A percentile compares a stretch with the other conserved stretches of the same genome.
Conservation (phyloP, 2,329 filamentous ascomycete species). For the Fusarium sp. region DNA sequence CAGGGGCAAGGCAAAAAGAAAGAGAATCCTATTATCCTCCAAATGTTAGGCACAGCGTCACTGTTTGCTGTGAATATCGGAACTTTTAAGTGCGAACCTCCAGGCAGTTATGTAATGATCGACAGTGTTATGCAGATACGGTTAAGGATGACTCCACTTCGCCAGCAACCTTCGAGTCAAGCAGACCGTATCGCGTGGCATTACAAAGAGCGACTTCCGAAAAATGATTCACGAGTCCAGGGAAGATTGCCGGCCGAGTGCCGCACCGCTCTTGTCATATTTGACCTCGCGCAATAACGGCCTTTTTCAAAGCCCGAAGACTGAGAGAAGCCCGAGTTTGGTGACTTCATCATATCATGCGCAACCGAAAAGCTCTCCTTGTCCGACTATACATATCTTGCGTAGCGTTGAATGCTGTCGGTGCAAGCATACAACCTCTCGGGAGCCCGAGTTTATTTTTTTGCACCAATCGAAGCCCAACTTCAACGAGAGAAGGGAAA, state of each 20-base stretch:
- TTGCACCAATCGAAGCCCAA: not conserved
- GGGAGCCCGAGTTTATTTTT: not conserved
- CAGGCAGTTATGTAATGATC: constrained; percentile 17
- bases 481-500: not conserved
- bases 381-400: not conserved
- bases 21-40: rapidly evolving
- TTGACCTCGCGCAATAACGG: not conserved
- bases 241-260: constrained; percentile 19
- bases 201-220: constrained; percentile 11
- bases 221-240: not conserved
- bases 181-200: not conserved
- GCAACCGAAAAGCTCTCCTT: not conserved
- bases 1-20: not conserved
- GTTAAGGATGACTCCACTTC: constrained; percentile 2
- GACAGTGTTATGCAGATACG: not conserved
- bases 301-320: not conserved
- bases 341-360: not conserved
- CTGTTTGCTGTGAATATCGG: not conserved
- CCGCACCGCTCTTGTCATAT: constrained; percentile 4
- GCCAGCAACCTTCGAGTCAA: not conserved
- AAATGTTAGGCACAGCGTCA: not conserved
- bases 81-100: not conserved
- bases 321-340: not conserved
- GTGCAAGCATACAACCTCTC: not conserved
- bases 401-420: not conserved